Base-by-base conservation (phyloP, 257 asterid genomes). In the Solanum ahanhuiri region DNA sequence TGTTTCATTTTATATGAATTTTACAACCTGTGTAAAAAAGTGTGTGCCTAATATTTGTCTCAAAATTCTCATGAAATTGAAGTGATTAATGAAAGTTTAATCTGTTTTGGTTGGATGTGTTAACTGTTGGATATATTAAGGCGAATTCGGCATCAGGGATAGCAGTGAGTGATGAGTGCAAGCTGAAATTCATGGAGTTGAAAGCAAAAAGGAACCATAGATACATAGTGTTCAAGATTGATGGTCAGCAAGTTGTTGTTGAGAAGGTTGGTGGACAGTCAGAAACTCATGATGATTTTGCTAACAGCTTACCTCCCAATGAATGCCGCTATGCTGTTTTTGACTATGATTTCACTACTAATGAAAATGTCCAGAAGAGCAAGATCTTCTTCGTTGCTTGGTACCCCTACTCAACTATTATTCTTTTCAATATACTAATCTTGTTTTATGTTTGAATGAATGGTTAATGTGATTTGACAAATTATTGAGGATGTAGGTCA, bases 291-390 rank as follows among this genome's bases (percentile, higher is more conserved):
- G 89, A 93, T 9, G 92, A 93, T 85, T 91, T 94, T 83, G 64
- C 90, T 76, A 86, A 75, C 17, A 89, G 93, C 90, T 83, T 93
- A 34, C 98, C 95, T 4, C 90, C 91, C 2, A 15, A 88, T 39
- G 95, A 94, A 43, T 93, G 96, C n/a, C 93, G 98, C 14, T 93
- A 93, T 54, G 92, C 95, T 63, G 98, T 93, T 28, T 94, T 88
- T 22, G 95, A 92, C 83, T 93, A 90, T 25, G 96, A 93, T 83
- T 94, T 92, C 92, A 93, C 94, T 8, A 94, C 95, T 1, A 91
- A 89, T 25, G 98, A 93, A 45, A 92, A 93, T 88, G 89, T 91
- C 89, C 98, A 86, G 88, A 93, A 93, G 67, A 93, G 95, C 96
- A 94, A 91, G 93, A 93, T 92, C 89, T 91, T 92, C 87, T 93